Conservation (phyloP, 768 basidiomycete genomes). For the Filobasidium floriforme region DNA sequence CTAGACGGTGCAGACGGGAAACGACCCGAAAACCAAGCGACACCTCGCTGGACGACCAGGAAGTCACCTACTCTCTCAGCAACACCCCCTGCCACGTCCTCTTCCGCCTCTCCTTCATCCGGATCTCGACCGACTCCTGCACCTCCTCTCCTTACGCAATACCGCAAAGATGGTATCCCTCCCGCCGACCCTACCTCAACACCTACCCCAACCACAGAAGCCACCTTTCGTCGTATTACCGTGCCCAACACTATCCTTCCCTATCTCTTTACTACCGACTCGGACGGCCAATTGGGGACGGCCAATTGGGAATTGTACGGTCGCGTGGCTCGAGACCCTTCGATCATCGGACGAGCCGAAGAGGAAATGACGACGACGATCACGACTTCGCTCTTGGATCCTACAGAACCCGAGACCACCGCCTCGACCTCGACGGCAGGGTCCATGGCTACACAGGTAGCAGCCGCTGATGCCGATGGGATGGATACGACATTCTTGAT, state of each 20-base stretch:
- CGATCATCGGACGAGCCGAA: conserved; percentile 8
- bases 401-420: background rate
- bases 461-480: conserved; percentile 4
- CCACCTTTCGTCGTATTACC: conserved; percentile 1
- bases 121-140: background rate
- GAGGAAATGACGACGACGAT: background rate
- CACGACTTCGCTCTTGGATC: conserved; percentile 20
- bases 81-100: background rate
- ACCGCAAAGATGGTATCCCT: background rate
- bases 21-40: background rate
- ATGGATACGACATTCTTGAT: conserved; percentile 25
- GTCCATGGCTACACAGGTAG: background rate
- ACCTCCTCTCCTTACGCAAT: conserved; percentile 1
- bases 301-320: conserved; percentile 36
- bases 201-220: conserved; percentile 6
- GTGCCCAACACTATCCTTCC: conserved; percentile 27
- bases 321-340: conserved; percentile 24
- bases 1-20: too few species aligned
- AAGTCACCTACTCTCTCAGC: background rate
- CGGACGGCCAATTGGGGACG: conserved; percentile 28
- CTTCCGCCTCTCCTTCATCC: background rate
- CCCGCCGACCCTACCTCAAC: background rate
- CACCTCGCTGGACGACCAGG: background rate
- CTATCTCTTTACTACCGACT: conserved; percentile 24
- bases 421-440: background rate